Conservation (phyloP, 2,329 filamentous ascomycete genomes). For the Alternaria longipes region DNA sequence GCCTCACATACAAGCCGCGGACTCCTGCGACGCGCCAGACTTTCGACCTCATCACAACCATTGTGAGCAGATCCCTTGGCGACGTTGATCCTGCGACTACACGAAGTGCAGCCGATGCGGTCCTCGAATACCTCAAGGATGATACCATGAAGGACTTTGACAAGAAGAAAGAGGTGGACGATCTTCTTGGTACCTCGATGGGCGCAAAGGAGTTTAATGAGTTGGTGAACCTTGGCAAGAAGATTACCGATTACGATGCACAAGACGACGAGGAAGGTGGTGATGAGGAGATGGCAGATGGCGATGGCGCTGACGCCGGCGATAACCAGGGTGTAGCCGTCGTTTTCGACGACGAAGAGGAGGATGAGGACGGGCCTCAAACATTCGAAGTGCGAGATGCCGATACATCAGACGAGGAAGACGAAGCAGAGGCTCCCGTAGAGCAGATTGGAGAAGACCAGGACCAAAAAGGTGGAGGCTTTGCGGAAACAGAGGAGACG, state of each 20-base stretch:
- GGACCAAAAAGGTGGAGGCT: conserved; percentile 59
- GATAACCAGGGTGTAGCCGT: conserved; percentile 97
- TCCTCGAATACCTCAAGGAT: conserved; percentile 91
- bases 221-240: conserved; percentile 94
- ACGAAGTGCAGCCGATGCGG: conserved; percentile 90
- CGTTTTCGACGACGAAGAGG: conserved; percentile 92
- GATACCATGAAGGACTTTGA: conserved; percentile 96
- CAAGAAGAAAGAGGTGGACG: conserved; percentile 97
- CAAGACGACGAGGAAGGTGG: conserved; percentile 91
- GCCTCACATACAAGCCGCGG: conserved; percentile 88
- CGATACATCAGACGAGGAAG: conserved; percentile 81
- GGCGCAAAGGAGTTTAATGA: conserved; percentile 95
- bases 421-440: conserved; percentile 69
- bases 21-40: conserved; percentile 91
- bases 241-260: conserved; percentile 97
- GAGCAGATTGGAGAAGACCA: conserved; percentile 65
- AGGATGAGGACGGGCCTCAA: conserved; percentile 76
- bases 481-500: conserved; percentile 75
- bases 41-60: conserved; percentile 92
- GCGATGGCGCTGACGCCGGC: conserved; percentile 75
- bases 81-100: conserved; percentile 93
- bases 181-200: conserved; percentile 84
- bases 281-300: conserved; percentile 68
- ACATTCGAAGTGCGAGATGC: conserved; percentile 86
- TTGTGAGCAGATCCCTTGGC: conserved; percentile 86